These are phyloP conservation scores for Chrysosphaeria jannelii DNA, from an alignment of 2,329 filamentous ascomycete genomes.

Conservation along the genomic window DNA sequence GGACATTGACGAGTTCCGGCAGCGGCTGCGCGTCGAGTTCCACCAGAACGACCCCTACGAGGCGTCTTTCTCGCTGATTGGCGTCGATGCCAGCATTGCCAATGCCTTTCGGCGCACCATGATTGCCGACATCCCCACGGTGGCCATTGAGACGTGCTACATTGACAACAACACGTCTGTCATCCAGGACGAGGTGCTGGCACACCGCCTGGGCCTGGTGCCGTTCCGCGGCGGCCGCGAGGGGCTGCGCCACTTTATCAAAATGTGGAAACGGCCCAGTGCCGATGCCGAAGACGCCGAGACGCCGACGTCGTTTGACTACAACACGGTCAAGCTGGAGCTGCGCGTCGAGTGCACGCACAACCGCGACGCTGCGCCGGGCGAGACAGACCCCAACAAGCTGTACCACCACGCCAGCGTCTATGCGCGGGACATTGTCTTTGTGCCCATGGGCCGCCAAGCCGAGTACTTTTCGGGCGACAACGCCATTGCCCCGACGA, in stretches of 20 bases:
- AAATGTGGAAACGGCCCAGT: conserved; percentile 45
- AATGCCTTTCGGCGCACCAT: conserved; percentile 95
- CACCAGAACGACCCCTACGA: conserved; percentile 56
- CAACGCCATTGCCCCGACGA: conserved; percentile 40
- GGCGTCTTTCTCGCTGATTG: conserved; percentile 68
- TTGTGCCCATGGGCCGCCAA: conserved; percentile 48
- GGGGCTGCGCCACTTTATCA: conserved; percentile 48
- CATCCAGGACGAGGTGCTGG: conserved; percentile 89
- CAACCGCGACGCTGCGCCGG: conserved; percentile 38
- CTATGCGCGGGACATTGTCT: conserved; percentile 50
- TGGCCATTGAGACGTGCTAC: conserved; percentile 84
- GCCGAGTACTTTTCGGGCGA: conserved; percentile 34
- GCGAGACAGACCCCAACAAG: conserved; percentile 53
- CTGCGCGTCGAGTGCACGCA: conserved; percentile 56
- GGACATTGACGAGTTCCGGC: conserved; percentile 15
- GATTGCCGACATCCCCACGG: conserved; percentile 73
- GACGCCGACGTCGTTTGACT: conserved; percentile 32
- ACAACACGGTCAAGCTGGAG: conserved; percentile 59
- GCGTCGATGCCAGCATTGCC: conserved; percentile 72
- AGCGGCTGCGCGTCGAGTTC: conserved; percentile 29
- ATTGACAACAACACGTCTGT: conserved; percentile 92
- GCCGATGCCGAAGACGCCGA: conserved; percentile 13
- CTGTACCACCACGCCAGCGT: conserved; percentile 67
- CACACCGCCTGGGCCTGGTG: conserved; percentile 67
- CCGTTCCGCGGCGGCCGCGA: conserved; percentile 56